Evolutionary conservation across 108 stramenopile species (phyloP), one percentile per base, ranked within the genome.

Genomic region (Cyclotella sp.): DNA sequence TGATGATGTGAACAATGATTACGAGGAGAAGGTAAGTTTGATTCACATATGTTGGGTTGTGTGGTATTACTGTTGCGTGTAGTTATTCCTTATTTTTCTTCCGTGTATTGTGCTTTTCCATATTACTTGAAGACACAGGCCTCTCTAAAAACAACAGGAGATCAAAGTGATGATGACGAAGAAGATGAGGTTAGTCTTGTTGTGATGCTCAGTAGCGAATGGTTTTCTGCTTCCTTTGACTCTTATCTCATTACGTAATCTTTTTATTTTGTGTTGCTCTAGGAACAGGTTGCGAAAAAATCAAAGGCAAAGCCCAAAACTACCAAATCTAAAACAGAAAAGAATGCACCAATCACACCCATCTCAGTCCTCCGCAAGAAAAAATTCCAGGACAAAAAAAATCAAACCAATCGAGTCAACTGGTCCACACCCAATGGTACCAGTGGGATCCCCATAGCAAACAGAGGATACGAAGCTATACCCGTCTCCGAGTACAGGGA

Each of bases 401-500:
- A 66, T 18, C 29, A 42, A 47, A 69, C 54, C 19, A 73, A 74
- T 44, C 44, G 59, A 39, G 80, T 81, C 61, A 81, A 81, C 30
- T 81, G 68, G 69, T 71, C 68, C 27, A 81, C 80, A 11, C 80
- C 80, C 53, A 75, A 77, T 71, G 44, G 86, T 74, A 57, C 84
- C 83, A 18, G 40, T 75, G 78, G 93, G 70, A 39, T 85, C 24
- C 91, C 89, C 0, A 60, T 71, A 26, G 89, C 57, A 19, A 86
- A 88, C 62, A 64, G 91, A 49, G 86, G 86, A 11, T 92, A 92
- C 65, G 76, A 84, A 45, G 58, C 79, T 0, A 70, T 90, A 3
- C 92, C 94, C 26, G 73, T 92, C 28, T 75, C 85, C 12, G 87
- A 91, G 46, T 84, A 72, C 41, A 90, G 87, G 49, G 86, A 88